Conservation (phyloP, 257 asterid species). For the Solanum medicagineum region DNA sequence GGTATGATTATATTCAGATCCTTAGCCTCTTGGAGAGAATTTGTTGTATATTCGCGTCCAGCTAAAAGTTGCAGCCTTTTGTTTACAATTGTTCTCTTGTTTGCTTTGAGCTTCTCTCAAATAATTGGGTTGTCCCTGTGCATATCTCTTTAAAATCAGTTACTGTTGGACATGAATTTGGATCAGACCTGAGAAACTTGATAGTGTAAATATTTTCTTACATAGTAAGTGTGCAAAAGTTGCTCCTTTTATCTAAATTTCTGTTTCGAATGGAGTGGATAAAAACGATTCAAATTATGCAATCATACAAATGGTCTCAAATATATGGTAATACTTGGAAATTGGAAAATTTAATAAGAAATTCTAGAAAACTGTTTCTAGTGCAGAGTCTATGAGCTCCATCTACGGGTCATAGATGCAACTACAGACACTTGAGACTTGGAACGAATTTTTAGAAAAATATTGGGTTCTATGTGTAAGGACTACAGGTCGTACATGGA, state of each 20-base stretch:
- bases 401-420: no score
- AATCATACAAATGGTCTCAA: neutral
- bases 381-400: no score
- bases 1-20: neutral
- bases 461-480: no score
- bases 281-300: neutral
- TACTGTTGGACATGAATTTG: neutral
- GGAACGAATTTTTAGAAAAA: no score
- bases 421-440: no score
- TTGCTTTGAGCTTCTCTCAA: neutral
- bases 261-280: neutral
- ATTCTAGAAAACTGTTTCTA: no score
- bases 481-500: no score
- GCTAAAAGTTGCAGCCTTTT: neutral
- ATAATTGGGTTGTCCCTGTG: neutral
- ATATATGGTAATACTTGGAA: neutral
- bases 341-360: no score
- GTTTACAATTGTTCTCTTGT: neutral
- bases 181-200: neutral
- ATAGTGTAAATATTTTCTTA: neutral
- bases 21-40: neutral
- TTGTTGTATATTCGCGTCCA: conserved; percentile 6
- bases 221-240: neutral
- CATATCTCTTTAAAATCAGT: neutral
- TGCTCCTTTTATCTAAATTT: neutral